Evolutionary conservation across 2,329 filamentous ascomycete species (phyloP).

Genomic region (Fusarium domesticum): DNA sequence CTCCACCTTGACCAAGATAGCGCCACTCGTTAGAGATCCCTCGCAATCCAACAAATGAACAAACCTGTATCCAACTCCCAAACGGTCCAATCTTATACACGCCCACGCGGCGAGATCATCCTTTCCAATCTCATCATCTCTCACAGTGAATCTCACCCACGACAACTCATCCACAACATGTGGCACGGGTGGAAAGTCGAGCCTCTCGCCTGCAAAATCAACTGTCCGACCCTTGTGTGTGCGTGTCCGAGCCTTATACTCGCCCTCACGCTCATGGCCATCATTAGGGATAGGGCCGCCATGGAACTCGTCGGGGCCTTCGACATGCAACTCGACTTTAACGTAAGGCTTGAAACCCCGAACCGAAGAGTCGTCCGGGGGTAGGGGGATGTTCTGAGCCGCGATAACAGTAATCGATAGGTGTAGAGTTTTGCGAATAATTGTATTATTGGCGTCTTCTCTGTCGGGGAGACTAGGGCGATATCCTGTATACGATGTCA

Average conservation of each 20-base stretch:
- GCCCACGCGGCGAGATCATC: conserved; percentile 85
- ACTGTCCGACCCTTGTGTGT: conserved; percentile 57
- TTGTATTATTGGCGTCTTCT: conserved; percentile 26
- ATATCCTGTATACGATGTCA: conserved; percentile 29
- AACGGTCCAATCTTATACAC: conserved; percentile 78
- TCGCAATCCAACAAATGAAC: conserved; percentile 70
- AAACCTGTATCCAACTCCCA: conserved; percentile 73
- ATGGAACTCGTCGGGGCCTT: conserved; percentile 53
- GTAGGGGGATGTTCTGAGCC: conserved; percentile 72
- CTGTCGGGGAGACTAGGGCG: conserved; percentile 26
- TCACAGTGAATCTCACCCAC: conserved; percentile 79
- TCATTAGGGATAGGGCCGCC: conserved; percentile 39
- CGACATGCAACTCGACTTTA: conserved; percentile 80
- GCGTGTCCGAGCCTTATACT: conserved; percentile 58
- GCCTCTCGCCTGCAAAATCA: conserved; percentile 58
- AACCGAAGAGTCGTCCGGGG: conserved; percentile 46
- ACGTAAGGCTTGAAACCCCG: conserved; percentile 73
- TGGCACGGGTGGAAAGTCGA: conserved; percentile 54
- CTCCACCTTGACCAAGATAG: conserved; percentile 69
- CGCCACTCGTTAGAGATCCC: conserved; percentile 63
- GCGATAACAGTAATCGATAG: conserved; percentile 72
- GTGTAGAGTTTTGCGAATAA: conserved; percentile 59
- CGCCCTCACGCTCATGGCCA: conserved; percentile 40
- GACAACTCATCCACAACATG: conserved; percentile 66
- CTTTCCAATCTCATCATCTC: conserved; percentile 77